Evolutionary conservation across 257 asterid species (phyloP), one percentile per base, ranked within the genome.

Genomic region (Linaria vulgaris): DNA sequence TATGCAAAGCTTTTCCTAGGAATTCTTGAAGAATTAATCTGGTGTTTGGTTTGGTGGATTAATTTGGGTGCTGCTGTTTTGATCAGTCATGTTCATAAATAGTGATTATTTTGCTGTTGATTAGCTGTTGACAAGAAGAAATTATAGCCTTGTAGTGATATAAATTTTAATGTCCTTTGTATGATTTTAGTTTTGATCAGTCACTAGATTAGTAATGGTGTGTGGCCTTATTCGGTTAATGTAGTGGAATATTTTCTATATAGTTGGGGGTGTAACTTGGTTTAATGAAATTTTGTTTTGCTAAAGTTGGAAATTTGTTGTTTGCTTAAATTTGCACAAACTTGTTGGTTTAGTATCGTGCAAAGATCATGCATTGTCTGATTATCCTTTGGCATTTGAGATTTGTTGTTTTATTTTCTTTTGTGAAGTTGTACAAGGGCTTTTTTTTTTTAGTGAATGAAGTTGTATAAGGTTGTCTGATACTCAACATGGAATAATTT

Each of bases 1-100:
- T 76, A 3, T 87, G 95, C 88, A 77, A 71, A 34, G 85, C 86
- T 39, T 57, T 72, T 50, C 67, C 87, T 47, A 82, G 90, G 84
- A 34, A 48, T 68, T 45, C 52, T 57, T 77, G 63, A 71, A 62
- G 67, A 16, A 46, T n/a, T n/a, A n/a, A 30, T 53, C 9, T 12
- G 45, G 37, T 20, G 34, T n/a, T 21, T 22, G 17, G 37, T 43
- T 22, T 21, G 61, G 5, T 58, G 54, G 62, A 30, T n/a, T n/a
- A n/a, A n/a, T 30, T 41, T 57, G 48, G 27, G 23, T 47, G 19
- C 0, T 45, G 30, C 30, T 31, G 23, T n/a, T 47, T 46, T 56
- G 76, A 57, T 80, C 69, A 65, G 44, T 44, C 45, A 37, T 74
- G 74, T 69, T 59, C 57, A 69, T 69, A 67, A 45, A n/a, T 59